Base-by-base conservation (phyloP, 306 rosid genomes). In the Abrus precatorius region DNA sequence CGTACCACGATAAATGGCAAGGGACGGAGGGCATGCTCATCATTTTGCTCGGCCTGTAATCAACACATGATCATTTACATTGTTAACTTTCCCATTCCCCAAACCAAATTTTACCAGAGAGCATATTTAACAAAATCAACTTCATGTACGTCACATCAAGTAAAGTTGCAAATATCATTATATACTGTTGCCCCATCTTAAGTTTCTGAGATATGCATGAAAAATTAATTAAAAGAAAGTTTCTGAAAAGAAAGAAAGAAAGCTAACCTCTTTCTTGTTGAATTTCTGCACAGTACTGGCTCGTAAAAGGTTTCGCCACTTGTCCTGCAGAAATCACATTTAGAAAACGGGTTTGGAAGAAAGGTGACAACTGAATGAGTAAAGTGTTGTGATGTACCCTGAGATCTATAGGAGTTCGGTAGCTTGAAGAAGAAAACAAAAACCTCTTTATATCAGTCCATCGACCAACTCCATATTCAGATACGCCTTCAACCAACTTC, bases 391-490 rank as follows among this genome's bases (percentile, higher is more conserved):
- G 1, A 80, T 57, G 67, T 89, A 96, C 98, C 97, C 98, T 88
- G 75, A 96, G 92, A 88, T 96, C 99, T 72, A 92, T 90, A 32
- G 99, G 99, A 1, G 99, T 96, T 56, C 99, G 96, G 82, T 96
- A 85, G 75, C 88, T 82, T 65, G 93, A 85, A 34, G 91, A 63
- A 27, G 97, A 72, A 86, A 96, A 94, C 55, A 88, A 85, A 74
- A 82, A 60, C 84, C 88, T 88, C 89, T 96, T 88, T 63, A 96
- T 93, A 52, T 87, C 90, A 55, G 99, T 96, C 99, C 99, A 93
- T 53, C 90, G 92, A 65, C 97, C 99, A 70, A 94, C 95, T 87
- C 99, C 99, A 80, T 89, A 85, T 84, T 92, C 94, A 74, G 98
- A 86, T 81, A 96, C 87, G 76, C 99, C 99, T 83, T 96, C 99